These are phyloP conservation scores for Globisporangium acanthophoron DNA, from an alignment of 352 stramenopile species.

Conservation along the genomic window DNA sequence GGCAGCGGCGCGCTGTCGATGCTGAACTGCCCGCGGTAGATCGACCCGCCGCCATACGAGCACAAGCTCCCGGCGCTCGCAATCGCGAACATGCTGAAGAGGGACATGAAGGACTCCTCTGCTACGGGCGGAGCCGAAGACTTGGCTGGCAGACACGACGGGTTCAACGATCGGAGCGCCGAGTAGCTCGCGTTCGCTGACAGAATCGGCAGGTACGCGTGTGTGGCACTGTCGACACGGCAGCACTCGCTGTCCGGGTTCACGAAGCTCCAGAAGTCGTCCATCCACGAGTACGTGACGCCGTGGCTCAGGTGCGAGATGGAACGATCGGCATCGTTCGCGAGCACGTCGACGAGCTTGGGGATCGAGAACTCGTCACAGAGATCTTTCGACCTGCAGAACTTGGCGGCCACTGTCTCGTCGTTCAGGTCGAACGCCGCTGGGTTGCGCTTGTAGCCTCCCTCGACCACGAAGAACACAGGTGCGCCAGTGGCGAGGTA, in stretches of 20 bases:
- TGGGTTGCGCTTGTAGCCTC: conserved; percentile 45
- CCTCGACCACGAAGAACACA: conserved; percentile 73
- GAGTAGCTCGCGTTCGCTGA: conserved; percentile 30
- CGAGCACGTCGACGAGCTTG: conserved; percentile 46
- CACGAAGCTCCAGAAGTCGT: conserved; percentile 72
- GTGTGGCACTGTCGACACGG: conserved; percentile 31
- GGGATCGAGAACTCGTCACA: conserved; percentile 52
- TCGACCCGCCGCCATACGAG: conserved; percentile 50
- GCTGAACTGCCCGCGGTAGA: conserved; percentile 64
- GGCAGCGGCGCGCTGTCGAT: conserved; percentile 50
- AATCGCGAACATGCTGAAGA: conserved; percentile 64
- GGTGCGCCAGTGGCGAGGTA: conserved; percentile 37
- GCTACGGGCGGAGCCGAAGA: conserved; percentile 32
- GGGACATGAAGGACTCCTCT: conserved; percentile 52
- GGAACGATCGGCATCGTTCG: conserved; percentile 23
- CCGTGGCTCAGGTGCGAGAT: conserved; percentile 43
- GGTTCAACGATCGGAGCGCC: conserved; percentile 10
- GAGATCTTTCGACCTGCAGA: conserved; percentile 60
- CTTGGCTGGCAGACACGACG: conserved; percentile 35
- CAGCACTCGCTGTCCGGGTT: conserved; percentile 62
- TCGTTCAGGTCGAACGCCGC: conserved; percentile 30
- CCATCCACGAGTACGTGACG: conserved; percentile 62
- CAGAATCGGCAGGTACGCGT: conserved; percentile 35
- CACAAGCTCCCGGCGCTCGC: conserved; percentile 40
- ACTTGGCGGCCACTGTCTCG: conserved; percentile 25